Evolutionary conservation across 768 basidiomycete species (phyloP).

Genomic region (Suillus clintonianus): DNA sequence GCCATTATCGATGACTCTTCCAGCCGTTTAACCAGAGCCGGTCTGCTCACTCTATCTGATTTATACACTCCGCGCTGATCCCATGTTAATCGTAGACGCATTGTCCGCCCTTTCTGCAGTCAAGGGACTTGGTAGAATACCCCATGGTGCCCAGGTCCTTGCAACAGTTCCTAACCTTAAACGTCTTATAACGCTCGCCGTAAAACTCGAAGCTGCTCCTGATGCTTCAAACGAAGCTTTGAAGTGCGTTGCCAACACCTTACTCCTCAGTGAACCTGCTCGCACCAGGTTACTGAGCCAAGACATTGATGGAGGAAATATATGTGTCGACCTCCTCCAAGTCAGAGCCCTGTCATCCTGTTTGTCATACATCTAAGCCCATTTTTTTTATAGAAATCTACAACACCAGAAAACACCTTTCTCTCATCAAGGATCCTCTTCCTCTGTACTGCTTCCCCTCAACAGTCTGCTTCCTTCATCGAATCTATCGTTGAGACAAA

Average conservation of each 20-base stretch:
- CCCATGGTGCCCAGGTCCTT: constrained; percentile 65
- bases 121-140: constrained; percentile 74
- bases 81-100: constrained; percentile 49
- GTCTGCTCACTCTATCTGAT: constrained; percentile 37
- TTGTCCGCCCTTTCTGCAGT: constrained; percentile 67
- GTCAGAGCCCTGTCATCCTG: constrained; percentile 35
- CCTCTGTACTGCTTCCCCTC: constrained; percentile 59
- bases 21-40: constrained; percentile 54
- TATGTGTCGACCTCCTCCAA: constrained; percentile 58
- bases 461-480: constrained; percentile 48
- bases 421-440: constrained; percentile 78
- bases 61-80: not conserved
- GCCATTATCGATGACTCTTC: constrained; percentile 37
- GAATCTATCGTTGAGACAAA: constrained; percentile 67
- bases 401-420: constrained; percentile 64
- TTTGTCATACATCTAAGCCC: constrained; percentile 7
- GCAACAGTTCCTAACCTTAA: constrained; percentile 56
- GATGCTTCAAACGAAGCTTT: constrained; percentile 72
- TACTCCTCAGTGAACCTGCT: constrained; percentile 67
- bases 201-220: constrained; percentile 53
- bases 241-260: constrained; percentile 76
- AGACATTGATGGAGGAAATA: constrained; percentile 65
- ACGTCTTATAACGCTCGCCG: constrained; percentile 52
- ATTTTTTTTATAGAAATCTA: constrained; percentile 52
- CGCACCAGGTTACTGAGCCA: constrained; percentile 56